Base-by-base conservation (phyloP, 768 basidiomycete species). In the Lactarius sanguifluus region DNA sequence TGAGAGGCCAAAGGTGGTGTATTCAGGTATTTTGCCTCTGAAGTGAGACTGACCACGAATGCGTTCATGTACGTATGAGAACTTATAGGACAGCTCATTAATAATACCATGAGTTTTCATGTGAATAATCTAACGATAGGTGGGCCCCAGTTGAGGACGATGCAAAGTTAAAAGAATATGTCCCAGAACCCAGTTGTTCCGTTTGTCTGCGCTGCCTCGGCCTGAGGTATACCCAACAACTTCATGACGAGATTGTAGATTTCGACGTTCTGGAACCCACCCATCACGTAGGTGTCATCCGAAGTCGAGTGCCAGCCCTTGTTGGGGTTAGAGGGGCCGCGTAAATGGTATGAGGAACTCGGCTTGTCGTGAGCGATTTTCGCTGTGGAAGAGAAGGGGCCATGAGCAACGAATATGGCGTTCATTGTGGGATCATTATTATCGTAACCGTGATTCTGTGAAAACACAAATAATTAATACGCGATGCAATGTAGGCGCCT, bases 401-500 rank as follows among this genome's bases (percentile, higher is more conserved):
- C 95, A 73, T 94, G 92, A 12, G 92, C 94, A 64, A 96, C 88
- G 75, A 96, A 96, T 74, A 93, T 88, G 2, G 94, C 94, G 59
- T 87, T 85, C 95, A 96, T 96, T 7, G 88, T 80, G 15, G 79
- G 72, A 50, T 87, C 85, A 20, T 82, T 75, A 70, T 94, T 95
- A 75, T 96, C 94, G 73, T 95, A 97, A 7, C 95, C 95, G 71
- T 97, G 95, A 66, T 87, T 94, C 90, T 92, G 64, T 9, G 30
- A 57, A 70, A 69, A 20, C 28, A 18, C 36, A 9, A 58, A 25
- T 43, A 10, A 30, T 56, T 32, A 57, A 23, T 32, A 23, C 64
- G 54, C 36, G 36, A 12, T 12, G 36, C 60, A 23, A 9, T 25
- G 32, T 12, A 43, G 30, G 16, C 10, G 28, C 25, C 16, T 30